Evolutionary conservation across 768 basidiomycete species (phyloP).

Genomic region (Termitomyces sp.): DNA sequence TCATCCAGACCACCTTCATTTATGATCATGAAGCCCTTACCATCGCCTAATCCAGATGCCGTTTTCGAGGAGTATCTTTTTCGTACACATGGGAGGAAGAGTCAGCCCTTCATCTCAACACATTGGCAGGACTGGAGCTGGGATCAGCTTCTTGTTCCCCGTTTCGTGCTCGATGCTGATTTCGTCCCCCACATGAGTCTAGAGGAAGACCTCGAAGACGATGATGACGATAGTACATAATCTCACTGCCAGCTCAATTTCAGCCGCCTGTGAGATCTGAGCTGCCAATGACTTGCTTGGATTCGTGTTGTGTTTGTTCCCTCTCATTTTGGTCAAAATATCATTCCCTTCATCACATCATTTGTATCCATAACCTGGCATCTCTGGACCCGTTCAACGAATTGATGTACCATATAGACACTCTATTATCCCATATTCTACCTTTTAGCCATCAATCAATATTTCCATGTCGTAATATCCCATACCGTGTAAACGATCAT

Average conservation of each 20-base stretch:
- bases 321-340: neutral
- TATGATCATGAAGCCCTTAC: neutral
- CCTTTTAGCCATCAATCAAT: neutral
- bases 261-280: neutral
- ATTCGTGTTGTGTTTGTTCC: neutral
- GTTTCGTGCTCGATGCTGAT: slow-evolving; percentile 17
- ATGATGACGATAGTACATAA: neutral
- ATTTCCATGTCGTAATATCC: neutral
- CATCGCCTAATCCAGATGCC: slow-evolving; percentile 9
- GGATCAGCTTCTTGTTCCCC: slow-evolving; percentile 33
- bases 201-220: neutral
- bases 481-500: neutral
- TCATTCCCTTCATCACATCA: neutral
- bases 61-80: slow-evolving; percentile 26
- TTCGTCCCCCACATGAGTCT: neutral
- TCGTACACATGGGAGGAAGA: slow-evolving; percentile 26
- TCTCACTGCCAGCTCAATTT: neutral
- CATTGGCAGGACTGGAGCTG: slow-evolving; percentile 40
- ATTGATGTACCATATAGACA: neutral
- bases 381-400: neutral
- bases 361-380: neutral
- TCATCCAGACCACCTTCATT: slow-evolving; percentile 3
- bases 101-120: slow-evolving; percentile 8
- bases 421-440: neutral
- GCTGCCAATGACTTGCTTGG: neutral